These are phyloP conservation scores for Amanita rubescens DNA, from an alignment of 768 basidiomycete genomes.

Conservation along the genomic window DNA sequence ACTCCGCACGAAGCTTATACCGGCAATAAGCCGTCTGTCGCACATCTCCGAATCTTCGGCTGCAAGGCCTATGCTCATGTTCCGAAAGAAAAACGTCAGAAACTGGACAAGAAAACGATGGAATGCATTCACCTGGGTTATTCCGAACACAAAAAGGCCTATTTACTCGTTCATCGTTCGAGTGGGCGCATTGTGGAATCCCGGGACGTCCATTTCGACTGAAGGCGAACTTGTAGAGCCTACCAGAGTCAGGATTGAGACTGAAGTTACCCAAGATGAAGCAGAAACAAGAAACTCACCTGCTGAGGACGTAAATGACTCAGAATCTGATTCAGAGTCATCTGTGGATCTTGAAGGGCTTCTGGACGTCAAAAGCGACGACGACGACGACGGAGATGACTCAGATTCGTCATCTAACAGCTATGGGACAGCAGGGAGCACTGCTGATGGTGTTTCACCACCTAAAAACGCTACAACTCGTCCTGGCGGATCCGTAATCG, in stretches of 20 bases:
- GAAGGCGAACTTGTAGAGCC: background rate
- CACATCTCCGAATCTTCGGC: constrained; percentile 1
- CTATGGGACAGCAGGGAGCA: no score
- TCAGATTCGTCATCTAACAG: no score
- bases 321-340: background rate
- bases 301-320: background rate
- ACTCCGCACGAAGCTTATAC: background rate
- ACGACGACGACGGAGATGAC: background rate
- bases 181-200: background rate
- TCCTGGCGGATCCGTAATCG: background rate
- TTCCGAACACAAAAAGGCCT: constrained; percentile 9
- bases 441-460: no score
- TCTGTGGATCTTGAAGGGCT: background rate
- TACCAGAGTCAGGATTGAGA: background rate
- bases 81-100: constrained; percentile 4
- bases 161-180: background rate
- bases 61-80: constrained; percentile 6
- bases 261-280: background rate
- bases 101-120: background rate
- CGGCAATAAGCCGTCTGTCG: background rate
- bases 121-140: constrained; percentile 10
- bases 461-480: background rate
- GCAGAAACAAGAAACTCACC: background rate
- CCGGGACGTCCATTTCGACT: background rate
- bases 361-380: background rate